Conservation (phyloP, 2,329 filamentous ascomycete species). For the Cercospora berteroae region DNA sequence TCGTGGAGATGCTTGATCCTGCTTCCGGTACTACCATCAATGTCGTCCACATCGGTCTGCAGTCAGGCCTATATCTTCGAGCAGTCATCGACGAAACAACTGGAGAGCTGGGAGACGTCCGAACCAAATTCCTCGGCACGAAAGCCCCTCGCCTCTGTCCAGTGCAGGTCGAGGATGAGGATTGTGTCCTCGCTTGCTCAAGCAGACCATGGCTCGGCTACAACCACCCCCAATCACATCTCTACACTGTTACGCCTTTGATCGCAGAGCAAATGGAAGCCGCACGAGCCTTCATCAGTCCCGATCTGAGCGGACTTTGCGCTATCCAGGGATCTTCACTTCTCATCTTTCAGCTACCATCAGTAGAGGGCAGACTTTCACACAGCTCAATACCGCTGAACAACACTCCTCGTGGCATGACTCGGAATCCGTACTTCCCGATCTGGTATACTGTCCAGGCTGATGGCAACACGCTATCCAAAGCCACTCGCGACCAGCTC, state of each 20-base stretch:
- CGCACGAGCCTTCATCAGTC: conserved; percentile 94
- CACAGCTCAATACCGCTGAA: conserved; percentile 61
- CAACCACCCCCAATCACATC: conserved; percentile 79
- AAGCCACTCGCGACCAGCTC: conserved; percentile 59
- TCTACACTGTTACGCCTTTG: conserved; percentile 88
- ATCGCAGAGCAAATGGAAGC: conserved; percentile 74
- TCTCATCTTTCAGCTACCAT: conserved; percentile 67
- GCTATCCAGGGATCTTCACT: conserved; percentile 31
- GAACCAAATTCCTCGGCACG: conserved; percentile 89
- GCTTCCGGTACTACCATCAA: conserved; percentile 83
- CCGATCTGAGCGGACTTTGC: conserved; percentile 57
- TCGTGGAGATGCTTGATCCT: conserved; percentile 95
- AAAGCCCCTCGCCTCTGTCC: conserved; percentile 87
- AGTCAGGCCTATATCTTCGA: conserved; percentile 92
- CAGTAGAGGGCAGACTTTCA: conserved; percentile 30
- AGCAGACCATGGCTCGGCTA: conserved; percentile 97
- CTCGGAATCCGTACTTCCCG: conserved; percentile 81
- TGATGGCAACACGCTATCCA: conserved; percentile 86
- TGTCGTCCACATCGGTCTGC: conserved; percentile 92
- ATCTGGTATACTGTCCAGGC: conserved; percentile 93
- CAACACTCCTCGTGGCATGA: conserved; percentile 85
- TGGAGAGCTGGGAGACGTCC: conserved; percentile 89
- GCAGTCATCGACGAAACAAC: conserved; percentile 94
- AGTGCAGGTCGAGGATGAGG: conserved; percentile 81
- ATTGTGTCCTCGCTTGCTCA: conserved; percentile 77